Evolutionary conservation across 2,329 filamentous ascomycete species (phyloP), one percentile per base, ranked within the genome.

Genomic region (Colletotrichum sp.): DNA sequence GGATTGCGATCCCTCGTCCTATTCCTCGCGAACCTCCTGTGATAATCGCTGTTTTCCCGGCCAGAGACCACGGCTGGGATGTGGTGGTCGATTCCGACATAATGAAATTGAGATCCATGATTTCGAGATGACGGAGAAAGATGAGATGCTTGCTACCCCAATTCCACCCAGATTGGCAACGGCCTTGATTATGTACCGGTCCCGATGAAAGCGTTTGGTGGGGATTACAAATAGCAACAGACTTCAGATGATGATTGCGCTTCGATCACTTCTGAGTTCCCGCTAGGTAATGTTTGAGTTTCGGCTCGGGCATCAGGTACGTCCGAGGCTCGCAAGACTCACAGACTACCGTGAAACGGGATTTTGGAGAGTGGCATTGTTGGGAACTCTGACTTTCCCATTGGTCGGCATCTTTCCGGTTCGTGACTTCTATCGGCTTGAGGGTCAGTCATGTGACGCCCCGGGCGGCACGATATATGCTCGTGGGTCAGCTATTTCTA

Each of bases 41-140:
- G 12, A 72, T 9, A 7, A 72, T n/a, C 9, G 70, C 70, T 14
- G 70, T 72, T 28, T 72, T 72, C 24, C 68, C 68, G 14, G n/a
- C 30, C 4, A 71, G n/a, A 12, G 68, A 71, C 68, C 59, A 71
- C 9, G 68, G 59, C 3, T 65, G 39, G 10, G 59, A 18, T 9
- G 59, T 34, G 32, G 39, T 18, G 14, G 28, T 16, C 16, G 52
- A 55, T n/a, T 64, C 52, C 9, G 68, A 64, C 60, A 71, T 71
- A 16, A 65, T 63, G 60, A 71, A 43, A 21, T 28, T 32, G 7
- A 70, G 57, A 63, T 70, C 68, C 67, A 69, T 69, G 32, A 14
- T 24, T 14, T 21, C 10, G 24, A 61, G 18, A 18, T 55, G 12
- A 28, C n/a, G 6, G 21, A 28, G 52, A 21, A n/a, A 52, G 21